Evolutionary conservation across 768 basidiomycete species (phyloP), one percentile per base, ranked within the genome.

Genomic region (Polyporus arcularius): DNA sequence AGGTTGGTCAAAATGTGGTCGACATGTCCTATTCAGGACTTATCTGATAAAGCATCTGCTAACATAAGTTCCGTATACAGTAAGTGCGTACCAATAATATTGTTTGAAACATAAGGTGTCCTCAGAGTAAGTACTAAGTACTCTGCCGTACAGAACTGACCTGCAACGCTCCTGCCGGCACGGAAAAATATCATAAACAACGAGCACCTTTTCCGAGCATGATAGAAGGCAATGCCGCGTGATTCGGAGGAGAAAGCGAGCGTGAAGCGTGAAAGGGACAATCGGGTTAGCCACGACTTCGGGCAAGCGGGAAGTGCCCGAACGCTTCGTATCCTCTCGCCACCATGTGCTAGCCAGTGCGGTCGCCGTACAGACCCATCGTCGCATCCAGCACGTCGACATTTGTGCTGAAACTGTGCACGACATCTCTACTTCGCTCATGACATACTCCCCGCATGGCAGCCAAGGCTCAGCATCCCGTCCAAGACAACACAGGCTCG

Each of bases 401-500:
- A 7, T 35, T 35, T 11, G 35, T 35, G 7, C 35, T 11, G 35
- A 35, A 6, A 11, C 35, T 35, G 35, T 35, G 11, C 35, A 35
- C 6, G 11, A 32, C 47, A 42, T 53, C 55, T 55, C 48, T 48
- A 26, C 11, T 48, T 54, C 57, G 57, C 47, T 50, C 53, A 55
- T 26, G 35, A 35, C 35, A 18, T 30, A 12, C 58, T 26, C 21
- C 21, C 45, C 16, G 32, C 18, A 74, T 74, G 73, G 59, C 72
- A 15, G 53, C 70, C 52, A 73, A 69, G 52, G 60, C 65, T 12
- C 61, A 64, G 31, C 54, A 53, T 4, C 42, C 53, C n/a, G 63
- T 69, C 10, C 67, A 72, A 49, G 74, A 74, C 47, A 72, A 65
- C 56, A 72, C 72, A n/a, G 74, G 72, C 8, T 63, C 72, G 11